These are phyloP conservation scores for Colletotrichum lupini DNA, from an alignment of 2,329 filamentous ascomycete genomes.

Conservation along the genomic window DNA sequence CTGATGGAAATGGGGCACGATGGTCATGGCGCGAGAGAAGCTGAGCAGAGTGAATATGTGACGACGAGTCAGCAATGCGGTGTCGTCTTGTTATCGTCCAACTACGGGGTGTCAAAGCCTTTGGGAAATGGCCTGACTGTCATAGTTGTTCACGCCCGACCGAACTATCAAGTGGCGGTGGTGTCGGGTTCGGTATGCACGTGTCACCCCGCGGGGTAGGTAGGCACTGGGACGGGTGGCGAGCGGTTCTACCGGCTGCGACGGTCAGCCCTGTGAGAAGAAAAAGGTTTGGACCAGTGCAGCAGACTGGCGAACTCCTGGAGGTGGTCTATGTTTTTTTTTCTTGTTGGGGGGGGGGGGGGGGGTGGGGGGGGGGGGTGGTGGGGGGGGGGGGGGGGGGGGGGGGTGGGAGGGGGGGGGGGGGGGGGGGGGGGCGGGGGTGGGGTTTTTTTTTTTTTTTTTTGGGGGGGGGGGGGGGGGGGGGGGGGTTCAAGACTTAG, in stretches of 20 bases:
- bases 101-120: not conserved
- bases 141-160: not conserved
- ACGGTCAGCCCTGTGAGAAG: not conserved
- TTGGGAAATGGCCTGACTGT: conserved; percentile 4
- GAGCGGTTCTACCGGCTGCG: not conserved
- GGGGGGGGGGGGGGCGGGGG: too few relatives aligned
- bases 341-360: too few relatives aligned
- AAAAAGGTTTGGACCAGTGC: not conserved
- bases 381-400: too few relatives aligned
- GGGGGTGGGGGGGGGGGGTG: too few relatives aligned
- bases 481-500: not conserved
- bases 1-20: not conserved
- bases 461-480: too few relatives aligned
- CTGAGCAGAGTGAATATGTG: not conserved
- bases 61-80: conserved; percentile 3
- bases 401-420: too few relatives aligned
- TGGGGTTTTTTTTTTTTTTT: not conserved
- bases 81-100: not conserved
- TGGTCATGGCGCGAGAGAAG: not conserved
- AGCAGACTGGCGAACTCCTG: not conserved
- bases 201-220: not conserved
- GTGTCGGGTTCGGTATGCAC: conserved; percentile 9
- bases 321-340: not conserved
- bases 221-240: not conserved
- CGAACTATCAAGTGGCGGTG: not conserved